Evolutionary conservation across 23 red algal species (phyloP).

Genomic region (Agarophyton chilense): DNA sequence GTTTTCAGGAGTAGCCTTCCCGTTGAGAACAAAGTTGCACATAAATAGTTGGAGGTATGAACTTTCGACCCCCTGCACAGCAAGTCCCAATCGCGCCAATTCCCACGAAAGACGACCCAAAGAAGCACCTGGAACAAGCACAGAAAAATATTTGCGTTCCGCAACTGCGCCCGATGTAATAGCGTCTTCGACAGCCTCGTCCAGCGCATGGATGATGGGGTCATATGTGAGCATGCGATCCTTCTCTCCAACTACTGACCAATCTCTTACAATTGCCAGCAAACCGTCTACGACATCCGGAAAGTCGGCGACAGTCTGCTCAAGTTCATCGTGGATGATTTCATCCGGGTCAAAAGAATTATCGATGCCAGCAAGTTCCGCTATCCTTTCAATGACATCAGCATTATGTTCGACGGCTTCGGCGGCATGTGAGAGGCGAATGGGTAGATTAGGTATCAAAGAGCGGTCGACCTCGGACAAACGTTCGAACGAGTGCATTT

Average conservation of each 20-base stretch:
- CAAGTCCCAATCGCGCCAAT: constrained; percentile 67
- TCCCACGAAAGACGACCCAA: constrained; percentile 84
- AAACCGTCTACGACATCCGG: constrained; percentile 68
- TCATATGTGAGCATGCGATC: constrained; percentile 62
- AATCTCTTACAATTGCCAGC: constrained; percentile 72
- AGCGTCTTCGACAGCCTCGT: constrained; percentile 59
- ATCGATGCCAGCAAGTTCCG: constrained; percentile 48
- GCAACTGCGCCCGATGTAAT: constrained; percentile 19
- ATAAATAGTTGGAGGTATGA: constrained; percentile 70
- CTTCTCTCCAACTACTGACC: constrained; percentile 50
- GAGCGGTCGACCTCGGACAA: constrained; percentile 25
- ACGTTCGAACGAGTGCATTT: constrained; percentile 40
- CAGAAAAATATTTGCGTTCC: constrained; percentile 47
- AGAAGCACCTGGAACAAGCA: constrained; percentile 73
- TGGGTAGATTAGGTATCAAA: constrained; percentile 50
- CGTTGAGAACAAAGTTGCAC: constrained; percentile 80
- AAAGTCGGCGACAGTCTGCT: constrained; percentile 66
- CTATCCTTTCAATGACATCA: constrained; percentile 59
- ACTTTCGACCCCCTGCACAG: constrained; percentile 77
- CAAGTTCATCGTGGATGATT: constrained; percentile 15
- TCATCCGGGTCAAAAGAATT: constrained; percentile 35
- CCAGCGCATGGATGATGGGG: constrained; percentile 51
- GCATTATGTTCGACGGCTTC: constrained; percentile 77
- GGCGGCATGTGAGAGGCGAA: constrained; percentile 66
- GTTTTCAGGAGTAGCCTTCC: constrained; percentile 39